These are phyloP conservation scores for Vachellia collinsii DNA, from an alignment of 306 rosid genomes.

Conservation along the genomic window DNA sequence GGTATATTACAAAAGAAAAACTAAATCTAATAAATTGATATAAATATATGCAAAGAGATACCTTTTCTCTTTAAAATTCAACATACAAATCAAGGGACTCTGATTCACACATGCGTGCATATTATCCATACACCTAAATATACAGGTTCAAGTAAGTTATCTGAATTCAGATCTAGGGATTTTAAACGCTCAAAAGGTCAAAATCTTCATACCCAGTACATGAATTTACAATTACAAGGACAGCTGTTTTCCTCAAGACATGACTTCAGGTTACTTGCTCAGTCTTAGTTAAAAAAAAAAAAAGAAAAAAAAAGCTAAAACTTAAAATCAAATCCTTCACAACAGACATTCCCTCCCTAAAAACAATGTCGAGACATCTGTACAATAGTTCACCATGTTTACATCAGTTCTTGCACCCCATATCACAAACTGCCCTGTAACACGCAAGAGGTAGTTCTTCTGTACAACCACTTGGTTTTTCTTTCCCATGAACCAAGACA, in stretches of 20 bases:
- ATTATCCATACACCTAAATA: background rate
- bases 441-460: background rate
- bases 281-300: background rate
- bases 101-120: background rate
- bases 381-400: background rate
- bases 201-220: background rate
- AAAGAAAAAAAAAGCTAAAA: background rate
- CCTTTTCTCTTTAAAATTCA: background rate
- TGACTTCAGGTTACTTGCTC: background rate
- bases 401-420: conserved; percentile 11
- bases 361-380: background rate
- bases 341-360: background rate
- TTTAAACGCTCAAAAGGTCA: background rate
- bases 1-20: background rate
- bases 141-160: background rate
- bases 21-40: background rate
- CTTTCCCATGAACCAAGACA: conserved; percentile 16
- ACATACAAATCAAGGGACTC: background rate
- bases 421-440: background rate
- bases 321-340: background rate
- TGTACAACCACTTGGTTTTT: conserved; percentile 13
- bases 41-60: background rate
- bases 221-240: background rate
- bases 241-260: background rate
- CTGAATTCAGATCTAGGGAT: background rate